Conservation (phyloP, 768 basidiomycete species). For the Boletus reticuloceps region DNA sequence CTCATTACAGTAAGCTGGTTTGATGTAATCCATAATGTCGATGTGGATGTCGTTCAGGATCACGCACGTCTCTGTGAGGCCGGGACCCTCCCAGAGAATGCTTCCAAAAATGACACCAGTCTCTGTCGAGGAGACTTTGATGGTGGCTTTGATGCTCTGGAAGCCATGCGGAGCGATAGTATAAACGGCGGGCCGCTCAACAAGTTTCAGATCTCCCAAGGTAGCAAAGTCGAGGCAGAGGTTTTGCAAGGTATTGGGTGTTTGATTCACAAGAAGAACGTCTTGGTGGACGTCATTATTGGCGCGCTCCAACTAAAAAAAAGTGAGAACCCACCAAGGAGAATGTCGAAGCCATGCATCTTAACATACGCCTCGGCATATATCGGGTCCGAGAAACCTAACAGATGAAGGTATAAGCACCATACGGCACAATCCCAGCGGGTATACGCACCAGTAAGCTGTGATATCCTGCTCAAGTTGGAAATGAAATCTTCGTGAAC, state of each 20-base stretch:
- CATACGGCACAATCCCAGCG: not conserved
- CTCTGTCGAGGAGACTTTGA: constrained; percentile 97
- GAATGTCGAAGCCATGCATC: constrained; percentile 96
- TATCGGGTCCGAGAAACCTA: constrained; percentile 96
- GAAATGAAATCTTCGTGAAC: constrained; percentile 91
- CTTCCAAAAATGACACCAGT: constrained; percentile 98
- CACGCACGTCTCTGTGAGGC: constrained; percentile 85
- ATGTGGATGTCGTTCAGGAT: constrained; percentile 97
- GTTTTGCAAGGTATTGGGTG: constrained; percentile 90
- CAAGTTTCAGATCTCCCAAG: constrained; percentile 93
- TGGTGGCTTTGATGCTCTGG: constrained; percentile 98
- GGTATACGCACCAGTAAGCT: constrained; percentile 73
- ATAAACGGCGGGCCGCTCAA: constrained; percentile 91
- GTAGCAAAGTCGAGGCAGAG: constrained; percentile 97
- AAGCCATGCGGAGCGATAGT: constrained; percentile 95
- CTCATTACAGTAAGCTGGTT: constrained; percentile 87
- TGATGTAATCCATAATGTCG: constrained; percentile 67
- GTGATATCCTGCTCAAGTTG: constrained; percentile 88
- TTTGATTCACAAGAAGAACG: constrained; percentile 96
- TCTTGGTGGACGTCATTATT: constrained; percentile 43
- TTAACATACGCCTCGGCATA: constrained; percentile 98
- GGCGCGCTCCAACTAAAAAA: not conserved
- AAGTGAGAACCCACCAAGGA: constrained; percentile 58
- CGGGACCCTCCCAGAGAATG: constrained; percentile 93
- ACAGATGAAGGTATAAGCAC: not conserved